Evolutionary conservation across 1,284 basidiomycete genomes (phyloP).

Genomic region (Leccinum griseonigrum): DNA sequence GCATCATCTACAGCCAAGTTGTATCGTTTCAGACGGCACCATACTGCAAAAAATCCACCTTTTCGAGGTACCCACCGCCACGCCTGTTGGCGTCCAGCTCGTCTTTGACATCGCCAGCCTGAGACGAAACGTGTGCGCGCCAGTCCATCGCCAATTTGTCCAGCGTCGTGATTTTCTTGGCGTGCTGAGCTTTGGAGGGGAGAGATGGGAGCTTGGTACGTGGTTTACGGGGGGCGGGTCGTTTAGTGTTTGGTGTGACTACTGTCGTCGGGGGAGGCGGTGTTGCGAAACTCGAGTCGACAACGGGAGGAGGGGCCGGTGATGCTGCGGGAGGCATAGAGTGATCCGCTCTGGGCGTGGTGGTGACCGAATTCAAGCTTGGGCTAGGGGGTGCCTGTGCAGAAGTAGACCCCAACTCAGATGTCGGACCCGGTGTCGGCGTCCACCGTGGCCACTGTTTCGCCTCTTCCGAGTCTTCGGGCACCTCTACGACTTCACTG

Average conservation of each 20-base stretch:
- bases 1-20: no score
- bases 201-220: slow-evolving; percentile 52
- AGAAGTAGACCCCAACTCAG: background rate
- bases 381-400: background rate
- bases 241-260: slow-evolving; percentile 31
- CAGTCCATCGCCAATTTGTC: slow-evolving; percentile 85
- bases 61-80: slow-evolving; percentile 77
- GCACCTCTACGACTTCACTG: slow-evolving; percentile 72
- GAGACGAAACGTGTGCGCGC: slow-evolving; percentile 58
- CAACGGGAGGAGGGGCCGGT: slow-evolving; percentile 5
- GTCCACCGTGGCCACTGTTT: slow-evolving; percentile 66
- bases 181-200: slow-evolving; percentile 45
- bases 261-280: slow-evolving; percentile 7
- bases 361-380: background rate
- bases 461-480: slow-evolving; percentile 68
- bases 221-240: slow-evolving; percentile 63
- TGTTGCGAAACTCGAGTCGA: slow-evolving; percentile 11
- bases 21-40: no score
- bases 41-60: slow-evolving; percentile 69
- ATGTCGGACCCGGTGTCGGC: slow-evolving; percentile 17
- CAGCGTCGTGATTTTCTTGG: slow-evolving; percentile 75
- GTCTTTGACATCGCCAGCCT: slow-evolving; percentile 50
- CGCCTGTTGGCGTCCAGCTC: slow-evolving; percentile 71
- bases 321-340: background rate
- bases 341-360: background rate